Evolutionary conservation across 768 basidiomycete genomes (phyloP), one percentile per base, ranked within the genome.

Genomic region (Tricholomella constricta): DNA sequence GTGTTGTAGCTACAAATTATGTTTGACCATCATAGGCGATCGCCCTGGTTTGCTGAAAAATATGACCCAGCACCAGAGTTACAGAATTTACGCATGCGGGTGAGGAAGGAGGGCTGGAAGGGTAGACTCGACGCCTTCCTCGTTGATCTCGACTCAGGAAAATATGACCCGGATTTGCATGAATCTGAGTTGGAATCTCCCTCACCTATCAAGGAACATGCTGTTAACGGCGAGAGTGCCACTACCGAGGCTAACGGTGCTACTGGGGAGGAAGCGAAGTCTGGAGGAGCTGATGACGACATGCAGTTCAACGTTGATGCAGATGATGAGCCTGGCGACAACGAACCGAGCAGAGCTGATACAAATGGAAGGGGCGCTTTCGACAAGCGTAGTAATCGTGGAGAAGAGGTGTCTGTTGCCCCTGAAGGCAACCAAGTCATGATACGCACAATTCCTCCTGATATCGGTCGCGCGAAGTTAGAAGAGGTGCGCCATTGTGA

Each of bases 21-120:
- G 81, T 97, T 93, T 80, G 89, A 97, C 29, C 89, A 93, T 72
- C 95, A 98, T 76, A 84, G 86, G 72, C 88, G 89, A 65, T 92
- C 91, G n/a, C 88, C 93, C 12, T 98, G 95, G 95, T 98, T 97
- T 77, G 83, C 85, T 51, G 95, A 98, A 78, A 91, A 92, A 70
- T 98, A 98, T 75, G 91, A 94, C 56, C 88, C 88, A 51, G 71
- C 84, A 36, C 76, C 82, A 46, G 88, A 91, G 62, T 83, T 81
- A 65, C 79, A 82, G 50, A 77, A 79, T 49, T 74, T 94, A 67
- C 88, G 95, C 62, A 78, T 77, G 57, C 81, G 93, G 60, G 83
- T 94, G 57, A 83, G 89, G 67, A 88, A 85, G 71, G 84, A 89
- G 58, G 95, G 93, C 23, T 91, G 94, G 88, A 85, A 80, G 68